phyloP scores from a whole-genome alignment of 73 alveolate genomes.

The Paramecium pentaurelia region DNA sequence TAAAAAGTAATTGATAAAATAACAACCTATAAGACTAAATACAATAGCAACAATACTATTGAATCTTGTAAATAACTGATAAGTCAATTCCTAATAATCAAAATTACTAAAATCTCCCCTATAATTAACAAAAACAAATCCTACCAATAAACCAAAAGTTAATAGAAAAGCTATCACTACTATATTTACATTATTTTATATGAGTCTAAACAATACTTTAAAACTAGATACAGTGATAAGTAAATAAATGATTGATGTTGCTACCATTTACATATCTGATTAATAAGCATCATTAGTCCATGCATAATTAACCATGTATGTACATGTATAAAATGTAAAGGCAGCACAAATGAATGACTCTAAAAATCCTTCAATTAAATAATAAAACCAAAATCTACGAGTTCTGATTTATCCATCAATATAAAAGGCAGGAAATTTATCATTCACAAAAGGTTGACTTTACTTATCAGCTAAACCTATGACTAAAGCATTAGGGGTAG shows the following conservation, averaged over 20 bases:
- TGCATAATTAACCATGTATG: conserved; percentile 48
- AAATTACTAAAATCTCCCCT: background rate
- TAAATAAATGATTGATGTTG: conserved; percentile 10
- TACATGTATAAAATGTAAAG: background rate
- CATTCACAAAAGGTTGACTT: background rate
- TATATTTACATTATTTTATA: background rate
- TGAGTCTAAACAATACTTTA: background rate
- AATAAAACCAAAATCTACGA: conserved; percentile 5
- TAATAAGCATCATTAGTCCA: background rate
- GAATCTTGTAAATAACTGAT: conserved; percentile 10
- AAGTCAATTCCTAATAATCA: conserved; percentile 23
- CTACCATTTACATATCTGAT: background rate
- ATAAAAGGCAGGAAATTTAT: conserved; percentile 28
- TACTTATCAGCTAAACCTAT: conserved; percentile 21
- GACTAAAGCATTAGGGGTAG: background rate
- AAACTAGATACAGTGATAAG: background rate
- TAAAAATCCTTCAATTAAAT: conserved; percentile 27
- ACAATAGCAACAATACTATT: conserved; percentile 27
- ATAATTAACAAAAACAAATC: conserved; percentile 11
- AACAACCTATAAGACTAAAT: background rate
- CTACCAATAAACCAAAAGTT: background rate
- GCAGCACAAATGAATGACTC: conserved; percentile 47
- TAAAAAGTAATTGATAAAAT: background rate
- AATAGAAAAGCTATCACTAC: background rate
- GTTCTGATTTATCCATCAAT: conserved; percentile 54